Base-by-base conservation (phyloP, 2,329 filamentous ascomycete species). In the Fusarium sp. region DNA sequence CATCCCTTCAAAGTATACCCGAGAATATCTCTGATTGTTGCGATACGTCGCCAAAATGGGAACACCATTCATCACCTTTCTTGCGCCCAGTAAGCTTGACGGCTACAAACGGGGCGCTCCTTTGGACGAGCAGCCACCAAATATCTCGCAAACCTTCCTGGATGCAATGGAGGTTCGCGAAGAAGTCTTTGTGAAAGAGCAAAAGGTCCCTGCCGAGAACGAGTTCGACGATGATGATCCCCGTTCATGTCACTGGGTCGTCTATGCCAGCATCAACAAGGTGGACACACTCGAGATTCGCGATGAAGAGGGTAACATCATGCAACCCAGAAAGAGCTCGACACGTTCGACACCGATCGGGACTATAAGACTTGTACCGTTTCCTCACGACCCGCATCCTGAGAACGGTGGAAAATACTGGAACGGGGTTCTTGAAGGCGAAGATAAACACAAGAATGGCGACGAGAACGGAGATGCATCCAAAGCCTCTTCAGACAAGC, bases 191-290 rank as follows among this genome's bases (percentile, higher is more conserved):
- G 86, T 91, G 25, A 40, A 81, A 10, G 90, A 91, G 74, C 89
- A 91, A 74, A 73, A 79, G 0, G 82, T 89, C 16, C 84, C 87
- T 0, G 79, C 89, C 1, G 88, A 91, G 40, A 88, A 89, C 70
- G 94, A 98, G 79, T 86, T 93, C 70, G 95, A 98, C 82, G 82
- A 85, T 2, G 94, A 98, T 77, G 95, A 98, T 78, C 72, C 86
- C 2, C 87, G 92, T 38, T 91, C 89, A 72, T 95, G 91, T 81
- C 94, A 98, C 80, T 97, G 93, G 92, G 91, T 97, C 30, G 84
- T 91, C n/a, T 97, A 97, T 80, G 88, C 89, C 49, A 89, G 86
- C 18, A 85, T 91, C 59, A 86, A 86, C 57, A 82, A 80, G 51
- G 80, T 78, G 6, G 80, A 81, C 46, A 79, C 80, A 62, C 76